Percentiles rank a stretch among this genome's conserved stretches.
Conservation (phyloP, 768 basidiomycete genomes). For the Tricholoma terreum region DNA sequence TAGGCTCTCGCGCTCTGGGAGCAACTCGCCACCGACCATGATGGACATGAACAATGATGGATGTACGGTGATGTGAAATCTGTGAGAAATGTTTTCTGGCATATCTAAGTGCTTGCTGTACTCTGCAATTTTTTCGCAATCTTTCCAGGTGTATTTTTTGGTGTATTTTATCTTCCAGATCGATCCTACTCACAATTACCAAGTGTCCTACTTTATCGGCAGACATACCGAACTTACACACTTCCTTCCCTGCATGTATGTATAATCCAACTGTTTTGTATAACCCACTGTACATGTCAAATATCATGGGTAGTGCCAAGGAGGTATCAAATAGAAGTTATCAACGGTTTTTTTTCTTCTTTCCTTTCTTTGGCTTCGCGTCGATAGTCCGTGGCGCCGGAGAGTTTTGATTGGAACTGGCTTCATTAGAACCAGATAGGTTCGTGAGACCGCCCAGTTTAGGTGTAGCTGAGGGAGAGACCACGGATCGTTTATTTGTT, state of each 20-base stretch:
- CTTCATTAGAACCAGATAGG: not conserved
- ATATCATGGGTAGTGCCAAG: not conserved
- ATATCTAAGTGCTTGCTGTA: not conserved
- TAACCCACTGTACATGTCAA: not conserved
- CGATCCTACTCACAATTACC: not conserved
- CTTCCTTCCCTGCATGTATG: slow-evolving; percentile 5
- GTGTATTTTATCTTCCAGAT: not conserved
- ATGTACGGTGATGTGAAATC: slow-evolving; percentile 64
- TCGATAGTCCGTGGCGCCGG: slow-evolving; percentile 7
- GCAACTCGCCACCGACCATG: slow-evolving; percentile 46
- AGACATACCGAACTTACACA: not conserved
- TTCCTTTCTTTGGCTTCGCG: slow-evolving; percentile 28
- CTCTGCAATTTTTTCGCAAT: not conserved
- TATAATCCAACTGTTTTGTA: slow-evolving; percentile 1
- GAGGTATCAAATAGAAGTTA: not conserved
- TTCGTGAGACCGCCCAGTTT: not conserved
- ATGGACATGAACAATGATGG: slow-evolving; percentile 53
- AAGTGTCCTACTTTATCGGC: not conserved
- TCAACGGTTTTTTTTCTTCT: slow-evolving; percentile 31
- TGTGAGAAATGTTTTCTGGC: slow-evolving; percentile 5
- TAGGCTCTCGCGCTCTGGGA: slow-evolving; percentile 35
- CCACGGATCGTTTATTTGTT: slow-evolving; percentile 9
- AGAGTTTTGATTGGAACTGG: not conserved
- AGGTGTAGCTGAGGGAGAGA: slow-evolving; percentile 8
- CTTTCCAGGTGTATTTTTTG: not conserved